These are phyloP conservation scores for Termitomyces heimii DNA, from an alignment of 768 basidiomycete species.

Conservation along the genomic window DNA sequence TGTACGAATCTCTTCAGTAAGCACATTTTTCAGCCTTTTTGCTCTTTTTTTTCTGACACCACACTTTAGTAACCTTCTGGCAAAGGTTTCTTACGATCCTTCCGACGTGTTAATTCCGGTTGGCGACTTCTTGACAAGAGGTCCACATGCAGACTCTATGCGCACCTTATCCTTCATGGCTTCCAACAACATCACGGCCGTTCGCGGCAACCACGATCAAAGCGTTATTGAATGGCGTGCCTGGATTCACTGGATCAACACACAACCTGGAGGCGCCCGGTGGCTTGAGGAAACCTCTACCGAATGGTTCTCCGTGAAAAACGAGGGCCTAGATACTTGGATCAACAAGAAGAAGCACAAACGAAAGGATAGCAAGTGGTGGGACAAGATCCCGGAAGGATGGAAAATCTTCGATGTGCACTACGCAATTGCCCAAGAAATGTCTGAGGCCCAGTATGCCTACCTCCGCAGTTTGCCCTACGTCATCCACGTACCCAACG, in stretches of 20 bases:
- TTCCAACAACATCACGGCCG: slow-evolving; percentile 60
- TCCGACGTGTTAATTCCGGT: slow-evolving; percentile 72
- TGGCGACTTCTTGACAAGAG: slow-evolving; percentile 81
- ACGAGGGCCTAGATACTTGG: slow-evolving; percentile 34
- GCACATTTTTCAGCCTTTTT: slow-evolving; percentile 17
- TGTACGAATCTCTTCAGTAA: slow-evolving; percentile 61
- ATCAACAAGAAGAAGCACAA: slow-evolving; percentile 24
- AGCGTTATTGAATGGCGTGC: slow-evolving; percentile 82
- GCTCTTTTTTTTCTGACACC: background rate
- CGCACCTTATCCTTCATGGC: slow-evolving; percentile 62
- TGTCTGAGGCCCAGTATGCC: slow-evolving; percentile 56
- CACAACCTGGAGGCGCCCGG: slow-evolving; percentile 33
- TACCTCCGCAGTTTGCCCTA: slow-evolving; percentile 77
- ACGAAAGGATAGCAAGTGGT: slow-evolving; percentile 30
- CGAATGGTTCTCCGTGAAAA: slow-evolving; percentile 32
- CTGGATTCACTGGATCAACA: slow-evolving; percentile 78
- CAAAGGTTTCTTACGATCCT: slow-evolving; percentile 53
- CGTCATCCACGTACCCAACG: slow-evolving; percentile 64
- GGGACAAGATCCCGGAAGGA: slow-evolving; percentile 49
- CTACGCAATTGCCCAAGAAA: slow-evolving; percentile 64
- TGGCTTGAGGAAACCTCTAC: slow-evolving; percentile 54
- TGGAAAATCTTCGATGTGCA: slow-evolving; percentile 78
- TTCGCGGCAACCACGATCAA: slow-evolving; percentile 95
- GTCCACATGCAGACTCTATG: slow-evolving; percentile 51
- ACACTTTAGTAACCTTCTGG: slow-evolving; percentile 54